A percentile compares a stretch with the other conserved stretches of the same genome.
phyloP scores from a whole-genome alignment of 768 basidiomycete genomes.

The Calocybe indica region DNA sequence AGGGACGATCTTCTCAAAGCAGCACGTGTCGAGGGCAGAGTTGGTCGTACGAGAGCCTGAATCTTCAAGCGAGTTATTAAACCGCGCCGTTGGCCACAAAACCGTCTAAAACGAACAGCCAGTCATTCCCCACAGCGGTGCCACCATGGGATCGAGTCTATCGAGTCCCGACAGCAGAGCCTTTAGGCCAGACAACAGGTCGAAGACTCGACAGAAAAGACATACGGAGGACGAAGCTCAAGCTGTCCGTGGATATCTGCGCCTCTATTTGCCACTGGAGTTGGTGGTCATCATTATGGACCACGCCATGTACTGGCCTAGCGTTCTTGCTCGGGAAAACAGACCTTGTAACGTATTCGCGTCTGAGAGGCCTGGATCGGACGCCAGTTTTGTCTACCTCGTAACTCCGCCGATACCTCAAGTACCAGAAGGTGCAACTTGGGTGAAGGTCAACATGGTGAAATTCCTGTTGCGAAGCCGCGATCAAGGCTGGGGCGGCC shows the following conservation, averaged over 20 bases:
- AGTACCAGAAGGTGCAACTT: neutral
- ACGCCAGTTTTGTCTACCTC: neutral
- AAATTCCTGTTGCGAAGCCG: constrained; percentile 5
- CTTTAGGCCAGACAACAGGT: too few relatives aligned
- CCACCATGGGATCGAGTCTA: too few relatives aligned
- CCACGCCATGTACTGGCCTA: neutral
- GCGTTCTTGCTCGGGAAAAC: neutral
- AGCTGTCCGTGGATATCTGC: neutral
- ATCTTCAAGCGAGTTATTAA: too few relatives aligned
- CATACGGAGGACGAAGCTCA: too few relatives aligned
- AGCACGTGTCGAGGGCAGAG: too few relatives aligned
- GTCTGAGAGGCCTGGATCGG: neutral
- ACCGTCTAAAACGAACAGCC: too few relatives aligned
- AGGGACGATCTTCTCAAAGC: too few relatives aligned
- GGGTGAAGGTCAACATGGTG: constrained; percentile 1
- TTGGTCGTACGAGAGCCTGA: too few relatives aligned
- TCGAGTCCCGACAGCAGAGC: too few relatives aligned
- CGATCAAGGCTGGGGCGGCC: constrained; percentile 12
- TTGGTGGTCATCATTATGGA: neutral
- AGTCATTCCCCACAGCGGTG: too few relatives aligned
- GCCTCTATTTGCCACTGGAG: neutral
- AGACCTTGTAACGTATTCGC: neutral
- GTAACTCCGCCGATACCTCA: neutral
- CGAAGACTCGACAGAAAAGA: too few relatives aligned
- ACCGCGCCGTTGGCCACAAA: too few relatives aligned